A percentile compares a stretch with the other conserved stretches of the same genome.
Evolutionary conservation across 2,329 filamentous ascomycete genomes (phyloP).

Genomic region (Aspergillus piperis): DNA sequence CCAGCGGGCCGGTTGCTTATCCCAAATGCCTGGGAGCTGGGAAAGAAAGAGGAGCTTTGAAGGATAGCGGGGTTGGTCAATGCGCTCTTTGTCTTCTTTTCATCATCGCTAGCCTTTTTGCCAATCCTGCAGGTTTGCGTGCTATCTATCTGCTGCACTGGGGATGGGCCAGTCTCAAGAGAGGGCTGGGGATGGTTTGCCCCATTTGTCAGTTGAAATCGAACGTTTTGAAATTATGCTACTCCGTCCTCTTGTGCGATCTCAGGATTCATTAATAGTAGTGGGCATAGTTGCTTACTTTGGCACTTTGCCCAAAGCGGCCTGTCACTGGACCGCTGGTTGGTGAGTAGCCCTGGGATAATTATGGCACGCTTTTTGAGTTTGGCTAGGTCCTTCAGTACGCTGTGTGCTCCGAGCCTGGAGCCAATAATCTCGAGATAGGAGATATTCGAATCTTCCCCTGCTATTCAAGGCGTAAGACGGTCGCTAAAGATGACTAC

Average conservation of each 20-base stretch:
- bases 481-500: neutral
- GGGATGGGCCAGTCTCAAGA: neutral
- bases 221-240: neutral
- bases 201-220: neutral
- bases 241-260: neutral
- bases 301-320: neutral
- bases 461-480: neutral
- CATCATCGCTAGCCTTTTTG: neutral
- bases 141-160: neutral
- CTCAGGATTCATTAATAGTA: neutral
- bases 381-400: neutral
- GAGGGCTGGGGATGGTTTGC: neutral
- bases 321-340: neutral
- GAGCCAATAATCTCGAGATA: neutral
- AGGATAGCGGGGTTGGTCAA: conserved; percentile 8
- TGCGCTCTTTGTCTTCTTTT: conserved; percentile 6
- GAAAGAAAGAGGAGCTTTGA: neutral
- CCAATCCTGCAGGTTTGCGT: conserved; percentile 7
- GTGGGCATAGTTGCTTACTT: neutral
- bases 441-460: conserved; percentile 3
- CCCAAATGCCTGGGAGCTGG: conserved; percentile 7
- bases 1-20: conserved; percentile 12
- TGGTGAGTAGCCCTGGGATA: neutral
- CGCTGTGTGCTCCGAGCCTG: neutral
- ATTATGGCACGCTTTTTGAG: neutral